Base-by-base conservation (phyloP, 768 basidiomycete genomes). In the Tulasnella sp. region DNA sequence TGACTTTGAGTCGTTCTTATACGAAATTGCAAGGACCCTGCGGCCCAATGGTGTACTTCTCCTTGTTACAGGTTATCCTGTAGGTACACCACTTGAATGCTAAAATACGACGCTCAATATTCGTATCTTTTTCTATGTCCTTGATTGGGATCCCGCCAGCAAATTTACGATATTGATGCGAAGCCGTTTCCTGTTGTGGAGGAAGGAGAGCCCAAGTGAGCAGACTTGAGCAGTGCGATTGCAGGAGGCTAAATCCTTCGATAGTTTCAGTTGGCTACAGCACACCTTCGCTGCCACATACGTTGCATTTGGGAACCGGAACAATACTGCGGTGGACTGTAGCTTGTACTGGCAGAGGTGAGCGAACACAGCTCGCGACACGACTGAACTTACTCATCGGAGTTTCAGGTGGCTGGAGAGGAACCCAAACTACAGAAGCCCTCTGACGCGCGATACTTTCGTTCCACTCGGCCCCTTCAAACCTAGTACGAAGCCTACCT, bases 21-120 rank as follows among this genome's bases (percentile, higher is more conserved):
- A 79, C 37, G 78, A 80, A 23, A 57, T 79, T 5, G 78, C 78
- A 35, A 46, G 75, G 46, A 77, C 78, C 1, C 70, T 80, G 2
- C 48, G 75, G 39, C 80, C 80, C 10, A 70, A 71, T 18, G 80
- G 80, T 3, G 67, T 80, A 10, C 44, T 80, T 23, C 35, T 80
- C 16, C 48, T 80, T 20, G 75, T 67, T 44, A 70, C 71, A n/a
- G 80, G 78, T 3, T 39, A 71, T 46, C 79, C 77, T 32, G 77
- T 77, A 37, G 9, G 70, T 75, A 37, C 61, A 13, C 3, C 5
- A 7, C 10, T 26, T 32, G n/a, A 26, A 23, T 26, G 26, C 29
- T 51, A 5, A 26, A 61, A 39, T 75, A 40, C 32, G 5, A 13
- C 0, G 23, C 48, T 46, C 2, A 67, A 4, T 11, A 29, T 13